Evolutionary conservation across 1,139 yeast species (phyloP), one percentile per base, ranked within the genome.

Genomic region (Blastobotrys capitulatus): DNA sequence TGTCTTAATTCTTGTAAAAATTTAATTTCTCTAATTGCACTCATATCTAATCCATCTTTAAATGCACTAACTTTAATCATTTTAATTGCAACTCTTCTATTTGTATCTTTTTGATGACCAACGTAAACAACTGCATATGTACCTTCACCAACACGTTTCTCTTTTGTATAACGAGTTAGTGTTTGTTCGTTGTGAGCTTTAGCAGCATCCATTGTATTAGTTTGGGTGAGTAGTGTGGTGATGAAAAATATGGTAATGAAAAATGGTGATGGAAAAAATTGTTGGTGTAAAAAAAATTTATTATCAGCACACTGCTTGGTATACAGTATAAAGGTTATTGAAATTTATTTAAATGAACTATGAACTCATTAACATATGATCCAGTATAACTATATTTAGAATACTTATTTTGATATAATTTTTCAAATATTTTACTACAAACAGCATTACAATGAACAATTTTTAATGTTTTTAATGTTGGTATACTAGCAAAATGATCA

Each of bases 31-130:
- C 98, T 70, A 27, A 94, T 80, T 37, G 98, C 99, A 18, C 96
- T 86, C 97, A 94, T 92, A 69, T 94, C 98, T 45, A 94, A 70
- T 0, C 98, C 99, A 69, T 92, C 97, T 65, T 89, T 89, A 71
- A 90, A 90, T 55, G 86, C 83, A 1, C 96, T 95, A 0, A 95
- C 86, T 63, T 94, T 92, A 74, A 94, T 92, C 71, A 89, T 96
- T 64, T 94, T 94, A 56, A 94, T 84, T 58, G 99, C 99, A 35
- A 92, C 83, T 50, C 76, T 74, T 48, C 92, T 70, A 16, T 72
- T 69, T 10, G 82, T 75, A 37, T 79, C 69, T 22, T 77, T 52
- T 49, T 69, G 65, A 27, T 59, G 61, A 1, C 96, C 97, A 16
- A 92, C 75, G 62, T 86, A 92, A 2, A 94, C 99, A 52, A 90